A percentile compares a stretch with the other conserved stretches of the same genome.
phyloP scores from a whole-genome alignment of 148 eudicot species.

The Suaeda aralocaspica region DNA sequence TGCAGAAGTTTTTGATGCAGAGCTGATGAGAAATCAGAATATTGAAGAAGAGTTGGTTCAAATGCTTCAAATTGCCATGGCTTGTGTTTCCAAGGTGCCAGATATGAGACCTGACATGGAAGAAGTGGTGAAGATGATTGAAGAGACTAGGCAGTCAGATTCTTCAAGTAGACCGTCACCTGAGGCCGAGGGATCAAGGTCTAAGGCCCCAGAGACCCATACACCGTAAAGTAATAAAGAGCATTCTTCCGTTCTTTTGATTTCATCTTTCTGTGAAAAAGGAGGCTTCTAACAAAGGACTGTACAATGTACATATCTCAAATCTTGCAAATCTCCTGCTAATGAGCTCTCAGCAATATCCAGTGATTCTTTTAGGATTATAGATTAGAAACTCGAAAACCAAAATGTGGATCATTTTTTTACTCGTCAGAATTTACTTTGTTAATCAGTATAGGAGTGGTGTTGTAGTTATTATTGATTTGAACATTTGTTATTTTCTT shows the following conservation, averaged over 20 bases:
- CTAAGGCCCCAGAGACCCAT: conserved; percentile 31
- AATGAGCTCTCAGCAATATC: conserved; percentile 6
- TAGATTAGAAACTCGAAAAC: conserved; percentile 16
- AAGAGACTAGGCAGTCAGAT: conserved; percentile 56
- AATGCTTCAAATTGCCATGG: conserved; percentile 94
- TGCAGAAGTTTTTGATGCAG: conserved; percentile 84
- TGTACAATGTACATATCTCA: conserved; percentile 33
- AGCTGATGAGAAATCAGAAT: conserved; percentile 60
- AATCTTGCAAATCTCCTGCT: conserved; percentile 10
- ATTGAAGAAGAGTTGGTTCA: conserved; percentile 93
- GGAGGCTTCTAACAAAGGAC: conserved; percentile 25
- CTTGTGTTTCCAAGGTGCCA: conserved; percentile 73
- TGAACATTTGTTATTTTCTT: conserved; percentile 12
- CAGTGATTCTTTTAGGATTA: conserved; percentile 25
- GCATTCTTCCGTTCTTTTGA: conserved; percentile 18
- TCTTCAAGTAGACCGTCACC: conserved; percentile 49
- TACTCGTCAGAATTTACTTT: background rate
- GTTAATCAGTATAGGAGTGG: conserved; percentile 11
- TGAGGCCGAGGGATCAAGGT: conserved; percentile 41
- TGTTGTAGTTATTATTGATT: conserved; percentile 19
- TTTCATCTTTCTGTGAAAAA: conserved; percentile 7
- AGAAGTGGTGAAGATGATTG: conserved; percentile 73
- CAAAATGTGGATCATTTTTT: conserved; percentile 20
- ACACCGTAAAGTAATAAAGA: conserved; percentile 32
- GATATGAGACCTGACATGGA: conserved; percentile 76